Percentiles rank a stretch among this genome's conserved stretches.
Conservation (phyloP, 1,139 yeast species). For the Pichia terricola region DNA sequence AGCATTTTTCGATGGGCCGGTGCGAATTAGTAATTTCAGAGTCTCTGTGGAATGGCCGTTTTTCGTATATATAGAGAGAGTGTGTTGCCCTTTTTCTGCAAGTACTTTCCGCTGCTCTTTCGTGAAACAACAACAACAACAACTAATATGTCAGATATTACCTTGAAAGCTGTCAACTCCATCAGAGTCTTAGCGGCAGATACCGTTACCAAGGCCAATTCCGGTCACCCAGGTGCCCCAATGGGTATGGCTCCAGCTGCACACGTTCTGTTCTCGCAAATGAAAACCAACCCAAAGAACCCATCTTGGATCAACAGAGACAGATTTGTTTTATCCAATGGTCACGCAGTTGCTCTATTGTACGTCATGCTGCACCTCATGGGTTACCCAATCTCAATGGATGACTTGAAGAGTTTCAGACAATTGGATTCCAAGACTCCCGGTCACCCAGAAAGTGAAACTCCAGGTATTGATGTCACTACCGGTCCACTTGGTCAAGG, state of each 20-base stretch:
- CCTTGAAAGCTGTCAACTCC: slow-evolving; percentile 67
- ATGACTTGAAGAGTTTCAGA: slow-evolving; percentile 87
- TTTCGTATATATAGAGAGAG: too few relatives aligned
- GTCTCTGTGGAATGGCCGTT: too few relatives aligned
- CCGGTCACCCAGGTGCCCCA: slow-evolving; percentile 99
- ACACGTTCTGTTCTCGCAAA: slow-evolving; percentile 63
- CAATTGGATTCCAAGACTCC: slow-evolving; percentile 88
- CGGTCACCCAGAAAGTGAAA: slow-evolving; percentile 89
- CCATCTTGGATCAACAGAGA: slow-evolving; percentile 93
- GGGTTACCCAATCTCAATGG: slow-evolving; percentile 75
- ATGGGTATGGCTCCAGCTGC: slow-evolving; percentile 93
- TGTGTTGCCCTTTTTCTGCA: too few relatives aligned
- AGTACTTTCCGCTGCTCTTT: too few relatives aligned
- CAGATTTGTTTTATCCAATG: slow-evolving; percentile 90
- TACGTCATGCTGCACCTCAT: slow-evolving; percentile 79
- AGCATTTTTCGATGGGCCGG: too few relatives aligned
- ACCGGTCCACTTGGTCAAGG: slow-evolving; percentile 99
- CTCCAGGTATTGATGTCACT: slow-evolving; percentile 93
- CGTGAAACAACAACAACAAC: too few relatives aligned
- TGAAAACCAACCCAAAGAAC: slow-evolving; percentile 85
- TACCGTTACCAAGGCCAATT: slow-evolving; percentile 79
- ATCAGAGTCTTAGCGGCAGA: slow-evolving; percentile 87
- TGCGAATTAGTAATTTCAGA: too few relatives aligned
- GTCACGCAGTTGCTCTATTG: slow-evolving; percentile 91
- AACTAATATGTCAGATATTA: slow-evolving; percentile 9